Conservation (phyloP, 164 flowering plant species). For the Chimonanthus praecox region DNA sequence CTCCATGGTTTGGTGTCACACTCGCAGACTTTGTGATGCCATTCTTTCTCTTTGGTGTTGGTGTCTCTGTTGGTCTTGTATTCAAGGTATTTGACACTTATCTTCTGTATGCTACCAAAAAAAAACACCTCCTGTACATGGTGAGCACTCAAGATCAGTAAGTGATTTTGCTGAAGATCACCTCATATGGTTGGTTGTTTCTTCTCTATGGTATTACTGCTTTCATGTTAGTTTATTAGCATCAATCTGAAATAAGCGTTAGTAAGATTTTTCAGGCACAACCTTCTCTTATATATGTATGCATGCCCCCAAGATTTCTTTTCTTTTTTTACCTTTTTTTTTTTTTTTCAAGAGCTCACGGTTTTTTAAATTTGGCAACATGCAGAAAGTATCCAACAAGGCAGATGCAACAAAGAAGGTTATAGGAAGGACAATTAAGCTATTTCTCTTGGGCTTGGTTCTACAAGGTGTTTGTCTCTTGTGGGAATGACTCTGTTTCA, state of each 20-base stretch:
- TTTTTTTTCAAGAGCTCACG: background rate
- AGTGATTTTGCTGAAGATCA: background rate
- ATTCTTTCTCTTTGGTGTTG: constrained; percentile 64
- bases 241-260: too few species aligned
- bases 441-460: constrained; percentile 58
- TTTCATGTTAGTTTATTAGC: background rate
- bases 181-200: background rate
- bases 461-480: constrained; percentile 49
- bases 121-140: background rate
- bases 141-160: background rate
- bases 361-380: background rate
- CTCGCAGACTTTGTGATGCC: constrained; percentile 84
- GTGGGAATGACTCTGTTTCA: too few species aligned
- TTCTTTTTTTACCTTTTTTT: too few species aligned
- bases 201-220: background rate
- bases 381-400: constrained; percentile 50
- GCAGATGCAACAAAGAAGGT: constrained; percentile 52
- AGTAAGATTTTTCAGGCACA: too few species aligned
- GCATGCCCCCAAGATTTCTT: background rate
- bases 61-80: constrained; percentile 53
- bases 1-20: constrained; percentile 79
- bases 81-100: constrained; percentile 43
- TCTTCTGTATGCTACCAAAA: background rate
- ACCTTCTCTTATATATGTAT: background rate
- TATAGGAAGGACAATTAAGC: constrained; percentile 46